Evolutionary conservation across 2,329 filamentous ascomycete species (phyloP).

Genomic region (Colletotrichum orchidophilum): DNA sequence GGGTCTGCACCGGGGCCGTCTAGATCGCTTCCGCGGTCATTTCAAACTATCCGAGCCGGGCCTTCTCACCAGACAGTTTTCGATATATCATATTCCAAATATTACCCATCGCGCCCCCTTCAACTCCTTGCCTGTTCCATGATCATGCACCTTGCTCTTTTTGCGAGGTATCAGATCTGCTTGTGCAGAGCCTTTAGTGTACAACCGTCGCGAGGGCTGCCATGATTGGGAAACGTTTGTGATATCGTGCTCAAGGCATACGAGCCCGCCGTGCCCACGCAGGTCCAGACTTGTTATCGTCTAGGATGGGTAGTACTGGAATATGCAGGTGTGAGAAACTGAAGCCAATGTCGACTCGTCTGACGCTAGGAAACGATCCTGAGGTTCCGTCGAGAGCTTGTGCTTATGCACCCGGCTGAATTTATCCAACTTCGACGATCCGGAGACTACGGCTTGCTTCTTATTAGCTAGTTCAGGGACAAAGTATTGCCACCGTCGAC

Average conservation of each 20-base stretch:
- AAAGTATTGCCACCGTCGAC: constrained; percentile 1
- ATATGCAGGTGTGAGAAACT: constrained; percentile 19
- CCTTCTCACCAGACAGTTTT: not conserved
- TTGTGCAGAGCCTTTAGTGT: not conserved
- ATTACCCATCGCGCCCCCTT: constrained; percentile 4
- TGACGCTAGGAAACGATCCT: constrained; percentile 26
- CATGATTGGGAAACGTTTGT: constrained; percentile 16
- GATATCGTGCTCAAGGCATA: constrained; percentile 12
- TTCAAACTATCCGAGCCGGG: not conserved
- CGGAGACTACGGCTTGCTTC: not conserved
- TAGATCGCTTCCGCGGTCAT: constrained; percentile 34
- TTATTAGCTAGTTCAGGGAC: not conserved
- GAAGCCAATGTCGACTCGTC: constrained; percentile 1
- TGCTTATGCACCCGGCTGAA: constrained; percentile 36
- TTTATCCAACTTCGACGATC: constrained; percentile 5
- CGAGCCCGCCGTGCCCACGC: constrained; percentile 6
- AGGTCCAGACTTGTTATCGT: constrained; percentile 21
- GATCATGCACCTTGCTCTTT: constrained; percentile 9
- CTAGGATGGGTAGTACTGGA: constrained; percentile 15
- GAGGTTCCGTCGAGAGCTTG: constrained; percentile 30
- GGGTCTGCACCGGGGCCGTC: not conserved
- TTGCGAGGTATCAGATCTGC: constrained; percentile 10
- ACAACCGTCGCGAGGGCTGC: not conserved
- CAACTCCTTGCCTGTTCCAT: not conserved
- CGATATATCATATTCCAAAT: constrained; percentile 21